Percentiles rank a stretch among this genome's conserved stretches.
Conservation (phyloP, 257 asterid species). For the Petrea volubilis region DNA sequence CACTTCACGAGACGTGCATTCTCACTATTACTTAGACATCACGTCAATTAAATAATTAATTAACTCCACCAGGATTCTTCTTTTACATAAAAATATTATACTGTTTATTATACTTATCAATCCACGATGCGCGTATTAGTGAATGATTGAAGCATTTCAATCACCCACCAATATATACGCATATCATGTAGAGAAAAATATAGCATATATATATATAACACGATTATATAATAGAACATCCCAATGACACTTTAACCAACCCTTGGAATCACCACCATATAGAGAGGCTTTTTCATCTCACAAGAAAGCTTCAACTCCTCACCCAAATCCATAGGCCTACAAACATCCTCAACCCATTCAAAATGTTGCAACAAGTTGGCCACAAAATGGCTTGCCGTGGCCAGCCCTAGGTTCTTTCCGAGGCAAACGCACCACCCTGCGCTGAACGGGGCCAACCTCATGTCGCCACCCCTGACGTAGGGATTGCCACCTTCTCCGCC, state of each 20-base stretch:
- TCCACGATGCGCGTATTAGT: no score
- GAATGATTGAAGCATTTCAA: no score
- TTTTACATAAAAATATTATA: no score
- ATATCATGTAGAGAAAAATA: no score
- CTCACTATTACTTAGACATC: no score
- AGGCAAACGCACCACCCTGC: constrained; percentile 66
- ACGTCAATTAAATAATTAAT: no score
- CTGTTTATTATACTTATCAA: no score
- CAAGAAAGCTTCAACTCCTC: constrained; percentile 61
- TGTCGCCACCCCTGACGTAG: constrained; percentile 51
- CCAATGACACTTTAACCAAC: background rate
- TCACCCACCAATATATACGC: no score
- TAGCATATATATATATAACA: no score
- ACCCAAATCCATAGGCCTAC: constrained; percentile 37
- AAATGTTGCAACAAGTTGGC: constrained; percentile 48
- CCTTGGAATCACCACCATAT: constrained; percentile 37
- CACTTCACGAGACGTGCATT: no score
- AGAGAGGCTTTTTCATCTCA: constrained; percentile 60
- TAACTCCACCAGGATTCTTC: no score
- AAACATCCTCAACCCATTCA: constrained; percentile 29
- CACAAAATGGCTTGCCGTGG: constrained; percentile 50
- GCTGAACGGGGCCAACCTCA: constrained; percentile 61
- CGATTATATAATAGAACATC: no score
- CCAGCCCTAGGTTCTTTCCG: constrained; percentile 50
- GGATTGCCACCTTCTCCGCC: constrained; percentile 41